Base-by-base conservation (phyloP, 2,329 filamentous ascomycete species). In the Leptosphaerulina australis region DNA sequence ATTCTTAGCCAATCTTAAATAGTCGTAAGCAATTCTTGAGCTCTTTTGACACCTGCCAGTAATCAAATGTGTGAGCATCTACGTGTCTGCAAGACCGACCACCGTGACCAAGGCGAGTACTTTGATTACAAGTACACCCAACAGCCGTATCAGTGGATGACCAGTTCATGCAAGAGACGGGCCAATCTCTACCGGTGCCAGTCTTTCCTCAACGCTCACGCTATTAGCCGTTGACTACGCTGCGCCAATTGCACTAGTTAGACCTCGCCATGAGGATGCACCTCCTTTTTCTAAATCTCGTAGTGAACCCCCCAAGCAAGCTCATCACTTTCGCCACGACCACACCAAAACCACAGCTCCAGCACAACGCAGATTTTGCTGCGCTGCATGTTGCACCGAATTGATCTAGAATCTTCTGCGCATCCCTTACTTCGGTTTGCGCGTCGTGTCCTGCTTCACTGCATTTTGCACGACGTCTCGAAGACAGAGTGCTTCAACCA, bases 91-190 rank as follows among this genome's bases (percentile, higher is more conserved):
- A 36, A 40, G 30, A 35, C 40, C 40, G 14, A 26, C 40, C 35
- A 40, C 14, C 9, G 29, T 15, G 35, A 28, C 18, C 24, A 20
- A 26, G 28, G 43, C 39, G 31, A 29, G 36, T 43, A 43, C 51
- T 41, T 37, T 31, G 26, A 35, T n/a, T 33, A 15, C 37, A 34
- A 28, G 36, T 24, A 26, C 35, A 20, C 29, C 20, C 47, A n/a
- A n/a, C n/a, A n/a, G n/a, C n/a, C n/a, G n/a, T n/a, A n/a, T n/a
- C n/a, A 39, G 46, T 24, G 37, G 36, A 37, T 44, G 21, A 44
- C 29, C 14, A 39, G 35, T 44, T 46, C 44, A 52, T 53, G 53
- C 53, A 44, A 52, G 39, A 38, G 44, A 18, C 30, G 37, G 22
- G 28, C 26, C 30, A n/a, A 24, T 47, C 49, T 37, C 44, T 41